Conservation (phyloP, 257 asterid genomes). For the Knoxia roxburghii region DNA sequence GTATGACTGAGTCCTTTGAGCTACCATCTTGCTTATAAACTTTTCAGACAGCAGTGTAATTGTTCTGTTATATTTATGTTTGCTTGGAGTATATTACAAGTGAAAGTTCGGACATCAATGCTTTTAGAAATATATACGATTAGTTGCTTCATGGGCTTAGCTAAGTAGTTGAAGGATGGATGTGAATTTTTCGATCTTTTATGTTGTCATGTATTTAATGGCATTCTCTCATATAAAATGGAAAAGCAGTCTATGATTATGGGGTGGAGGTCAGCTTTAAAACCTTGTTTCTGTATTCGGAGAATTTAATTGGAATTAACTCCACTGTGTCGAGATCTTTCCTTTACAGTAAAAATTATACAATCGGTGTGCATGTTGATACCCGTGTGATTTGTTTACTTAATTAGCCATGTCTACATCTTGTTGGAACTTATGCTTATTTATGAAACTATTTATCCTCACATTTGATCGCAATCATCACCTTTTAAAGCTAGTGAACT, state of each 20-base stretch:
- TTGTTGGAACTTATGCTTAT: too few species aligned
- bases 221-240: background rate
- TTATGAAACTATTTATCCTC: background rate
- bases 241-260: too few species aligned
- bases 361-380: background rate
- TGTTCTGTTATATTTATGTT: background rate
- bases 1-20: conserved; percentile 27
- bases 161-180: background rate
- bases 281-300: background rate
- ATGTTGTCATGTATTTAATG: background rate
- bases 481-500: background rate
- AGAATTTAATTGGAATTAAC: background rate
- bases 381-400: background rate
- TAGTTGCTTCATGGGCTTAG: background rate
- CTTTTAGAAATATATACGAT: background rate
- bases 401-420: background rate
- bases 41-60: background rate
- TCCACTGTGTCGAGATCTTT: background rate
- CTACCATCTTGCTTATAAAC: background rate
- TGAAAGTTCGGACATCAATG: background rate
- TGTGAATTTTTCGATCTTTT: background rate
- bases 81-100: background rate
- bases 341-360: background rate
- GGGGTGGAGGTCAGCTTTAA: background rate
- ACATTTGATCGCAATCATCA: background rate